phyloP scores from a whole-genome alignment of 352 stramenopile genomes.

The Phytophthora vignae region DNA sequence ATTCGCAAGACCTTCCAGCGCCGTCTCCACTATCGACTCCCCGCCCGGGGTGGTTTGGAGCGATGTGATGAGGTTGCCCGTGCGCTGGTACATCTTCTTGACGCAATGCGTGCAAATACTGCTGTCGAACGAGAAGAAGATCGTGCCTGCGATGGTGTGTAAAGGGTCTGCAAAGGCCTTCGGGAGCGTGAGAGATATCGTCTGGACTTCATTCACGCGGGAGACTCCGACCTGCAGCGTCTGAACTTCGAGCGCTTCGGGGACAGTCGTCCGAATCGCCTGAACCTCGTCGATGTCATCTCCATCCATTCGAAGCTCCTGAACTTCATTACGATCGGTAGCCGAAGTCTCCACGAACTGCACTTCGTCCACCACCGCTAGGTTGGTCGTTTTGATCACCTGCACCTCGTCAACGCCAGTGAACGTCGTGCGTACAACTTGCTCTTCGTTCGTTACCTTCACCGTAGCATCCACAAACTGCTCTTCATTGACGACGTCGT shows the following conservation, averaged over 20 bases:
- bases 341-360: slow-evolving; percentile 85
- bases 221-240: slow-evolving; percentile 80
- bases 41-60: slow-evolving; percentile 34
- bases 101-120: slow-evolving; percentile 73
- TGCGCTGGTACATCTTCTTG: slow-evolving; percentile 45
- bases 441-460: slow-evolving; percentile 96
- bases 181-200: slow-evolving; percentile 73
- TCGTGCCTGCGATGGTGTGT: slow-evolving; percentile 49
- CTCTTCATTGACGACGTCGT: slow-evolving; percentile 91
- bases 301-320: slow-evolving; percentile 81
- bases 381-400: slow-evolving; percentile 79
- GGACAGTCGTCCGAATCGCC: slow-evolving; percentile 82
- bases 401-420: slow-evolving; percentile 90
- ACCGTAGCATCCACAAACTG: slow-evolving; percentile 94
- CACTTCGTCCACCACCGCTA: slow-evolving; percentile 88
- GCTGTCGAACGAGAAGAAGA: slow-evolving; percentile 69
- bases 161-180: slow-evolving; percentile 47
- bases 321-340: slow-evolving; percentile 93
- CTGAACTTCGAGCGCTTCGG: slow-evolving; percentile 89
- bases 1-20: slow-evolving; percentile 58
- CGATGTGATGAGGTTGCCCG: slow-evolving; percentile 51
- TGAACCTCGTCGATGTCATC: slow-evolving; percentile 94
- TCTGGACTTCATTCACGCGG: slow-evolving; percentile 86
- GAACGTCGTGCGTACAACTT: slow-evolving; percentile 93
- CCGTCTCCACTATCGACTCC: slow-evolving; percentile 23